These are phyloP conservation scores for Beauveria sp. DNA, from an alignment of 2,329 filamentous ascomycete genomes.

Conservation along the genomic window DNA sequence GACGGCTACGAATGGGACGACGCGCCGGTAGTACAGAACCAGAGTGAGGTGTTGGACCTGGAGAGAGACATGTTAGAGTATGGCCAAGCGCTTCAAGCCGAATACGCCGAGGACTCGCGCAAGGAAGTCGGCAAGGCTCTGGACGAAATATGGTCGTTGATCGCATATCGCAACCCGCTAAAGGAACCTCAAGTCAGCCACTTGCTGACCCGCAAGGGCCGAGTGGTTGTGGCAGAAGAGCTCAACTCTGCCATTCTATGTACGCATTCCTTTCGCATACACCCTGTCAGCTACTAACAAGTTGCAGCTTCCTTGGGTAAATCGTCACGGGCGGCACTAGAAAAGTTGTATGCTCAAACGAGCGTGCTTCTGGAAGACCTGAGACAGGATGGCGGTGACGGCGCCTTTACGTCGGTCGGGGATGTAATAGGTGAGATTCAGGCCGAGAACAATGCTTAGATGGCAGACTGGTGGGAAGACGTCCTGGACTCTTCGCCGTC, in stretches of 20 bases:
- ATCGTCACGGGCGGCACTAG: slow-evolving; percentile 76
- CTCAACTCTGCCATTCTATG: slow-evolving; percentile 87
- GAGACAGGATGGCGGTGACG: slow-evolving; percentile 68
- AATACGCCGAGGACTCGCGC: slow-evolving; percentile 66
- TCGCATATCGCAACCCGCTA: slow-evolving; percentile 78
- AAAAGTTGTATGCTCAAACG: slow-evolving; percentile 80
- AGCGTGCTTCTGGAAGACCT: slow-evolving; percentile 78
- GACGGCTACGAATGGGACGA: slow-evolving; percentile 47
- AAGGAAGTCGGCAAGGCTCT: slow-evolving; percentile 66
- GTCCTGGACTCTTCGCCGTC: background rate
- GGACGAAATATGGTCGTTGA: slow-evolving; percentile 76
- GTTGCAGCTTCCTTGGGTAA: slow-evolving; percentile 76
- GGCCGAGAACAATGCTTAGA: slow-evolving; percentile 22
- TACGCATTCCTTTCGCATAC: slow-evolving; percentile 36
- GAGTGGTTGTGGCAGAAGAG: slow-evolving; percentile 80
- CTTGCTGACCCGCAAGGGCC: slow-evolving; percentile 66
- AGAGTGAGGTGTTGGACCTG: slow-evolving; percentile 35
- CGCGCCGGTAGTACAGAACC: slow-evolving; percentile 13
- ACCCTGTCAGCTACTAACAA: slow-evolving; percentile 14
- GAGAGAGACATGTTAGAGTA: slow-evolving; percentile 68
- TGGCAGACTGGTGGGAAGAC: background rate
- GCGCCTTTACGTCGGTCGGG: slow-evolving; percentile 66
- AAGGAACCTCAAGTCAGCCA: slow-evolving; percentile 67
- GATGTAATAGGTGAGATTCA: slow-evolving; percentile 35
- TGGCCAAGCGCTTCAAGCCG: slow-evolving; percentile 67